Evolutionary conservation across 1,284 basidiomycete genomes (phyloP).

Genomic region (Leccinum laetum): DNA sequence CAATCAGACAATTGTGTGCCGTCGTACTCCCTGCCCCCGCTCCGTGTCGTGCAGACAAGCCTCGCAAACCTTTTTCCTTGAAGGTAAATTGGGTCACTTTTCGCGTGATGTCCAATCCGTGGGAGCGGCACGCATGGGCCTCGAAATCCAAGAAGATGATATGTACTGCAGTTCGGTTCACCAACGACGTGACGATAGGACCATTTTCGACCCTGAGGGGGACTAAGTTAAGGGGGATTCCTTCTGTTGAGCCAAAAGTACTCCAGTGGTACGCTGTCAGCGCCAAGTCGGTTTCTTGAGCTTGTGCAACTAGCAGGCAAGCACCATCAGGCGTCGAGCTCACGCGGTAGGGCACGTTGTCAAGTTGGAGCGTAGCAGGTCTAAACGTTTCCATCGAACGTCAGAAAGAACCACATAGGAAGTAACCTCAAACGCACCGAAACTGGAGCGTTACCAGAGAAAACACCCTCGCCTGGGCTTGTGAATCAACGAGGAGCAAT

Average conservation of each 20-base stretch:
- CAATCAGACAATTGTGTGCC: conserved; percentile 50
- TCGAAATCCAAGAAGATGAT: conserved; percentile 39
- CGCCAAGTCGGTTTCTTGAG: conserved; percentile 21
- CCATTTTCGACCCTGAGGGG: background rate
- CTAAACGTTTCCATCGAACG: background rate
- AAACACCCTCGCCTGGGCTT: conserved; percentile 40
- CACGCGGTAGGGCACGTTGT: conserved; percentile 18
- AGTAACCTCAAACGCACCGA: conserved; percentile 33
- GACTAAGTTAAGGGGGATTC: conserved; percentile 16
- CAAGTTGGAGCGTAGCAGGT: conserved; percentile 23
- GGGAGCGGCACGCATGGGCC: conserved; percentile 36
- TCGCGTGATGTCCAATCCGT: conserved; percentile 50
- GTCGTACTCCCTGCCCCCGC: background rate
- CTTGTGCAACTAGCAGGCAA: conserved; percentile 40
- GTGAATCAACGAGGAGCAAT: conserved; percentile 38
- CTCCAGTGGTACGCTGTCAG: conserved; percentile 26
- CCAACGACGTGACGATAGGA: conserved; percentile 43
- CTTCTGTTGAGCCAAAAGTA: conserved; percentile 24
- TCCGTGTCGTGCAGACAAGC: conserved; percentile 19
- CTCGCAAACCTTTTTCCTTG: conserved; percentile 34
- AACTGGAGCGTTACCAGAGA: conserved; percentile 49
- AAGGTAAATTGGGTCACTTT: conserved; percentile 57
- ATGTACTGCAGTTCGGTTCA: conserved; percentile 41
- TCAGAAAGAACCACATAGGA: conserved; percentile 1
- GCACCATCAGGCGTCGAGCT: conserved; percentile 52